Base-by-base conservation (phyloP, 139 green algal species). In the Limnomonas spitsbergensis region DNA sequence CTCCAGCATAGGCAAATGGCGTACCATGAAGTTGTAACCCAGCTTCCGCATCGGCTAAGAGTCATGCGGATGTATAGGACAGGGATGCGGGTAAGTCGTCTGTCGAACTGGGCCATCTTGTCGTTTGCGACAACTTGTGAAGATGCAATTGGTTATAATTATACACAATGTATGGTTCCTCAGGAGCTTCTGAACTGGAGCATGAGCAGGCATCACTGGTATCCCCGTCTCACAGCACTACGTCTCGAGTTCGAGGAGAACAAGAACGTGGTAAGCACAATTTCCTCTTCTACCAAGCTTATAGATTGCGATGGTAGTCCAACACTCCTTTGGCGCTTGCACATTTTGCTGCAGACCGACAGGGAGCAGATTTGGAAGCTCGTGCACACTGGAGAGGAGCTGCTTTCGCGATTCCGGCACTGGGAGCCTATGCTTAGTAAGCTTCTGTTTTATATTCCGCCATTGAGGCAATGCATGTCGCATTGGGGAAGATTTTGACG, bases 381-480 rank as follows among this genome's bases (percentile, higher is more conserved):
- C 24, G 66, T 87, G 20, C 79, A 87, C 72, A 79, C 78, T 53
- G 83, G 83, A n/a, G 83, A 87, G 76, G 73, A 84, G 27, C 76
- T 87, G 76, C 61, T 87, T 27, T 78, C 83, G 9, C 66, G 83
- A 3, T 87, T 87, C 76, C 76, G 76, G n/a, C 80, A 87, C 73
- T 87, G 83, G 83, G 83, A 87, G 83, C 83, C 83, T 27, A 31
- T 84, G 29, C 78, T 87, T 31, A 77, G 83, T 87, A 54, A 87
- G 82, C 84, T 29, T 34, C 29, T n/a, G n/a, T n/a, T n/a, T n/a
- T n/a, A n/a, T n/a, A n/a, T n/a, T n/a, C n/a, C n/a, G n/a, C n/a
- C n/a, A n/a, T n/a, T n/a, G n/a, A n/a, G n/a, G n/a, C n/a, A n/a
- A n/a, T n/a, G n/a, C n/a, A n/a, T n/a, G n/a, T n/a, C n/a, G n/a